Base-by-base conservation (phyloP, 2,329 filamentous ascomycete genomes). In the Penicillium sp. region DNA sequence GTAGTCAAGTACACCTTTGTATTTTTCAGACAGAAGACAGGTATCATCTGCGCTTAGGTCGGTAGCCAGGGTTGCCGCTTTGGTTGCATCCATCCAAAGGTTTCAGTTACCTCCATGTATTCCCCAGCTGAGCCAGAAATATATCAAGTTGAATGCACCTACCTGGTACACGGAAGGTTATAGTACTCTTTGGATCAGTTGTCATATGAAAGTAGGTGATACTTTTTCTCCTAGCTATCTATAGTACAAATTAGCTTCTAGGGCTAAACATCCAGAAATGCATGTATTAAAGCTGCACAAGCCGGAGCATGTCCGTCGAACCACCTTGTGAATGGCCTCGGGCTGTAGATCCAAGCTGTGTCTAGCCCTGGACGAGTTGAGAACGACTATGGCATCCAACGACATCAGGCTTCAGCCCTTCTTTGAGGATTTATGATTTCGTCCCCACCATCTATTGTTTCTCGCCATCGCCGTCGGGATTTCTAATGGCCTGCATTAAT, bases 401-500 rank as follows among this genome's bases (percentile, higher is more conserved):
- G 15, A 28, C 3, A 4, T 15, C 7, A 10, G 25, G 6, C 43
- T 31, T n/a, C 8, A 47, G 25, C 15, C 14, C 7, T 28, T 28
- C 43, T 4, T 5, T 12, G 17, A 17, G 3, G 20, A 31, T 5
- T 20, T 39, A 42, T 15, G 35, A 34, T 1, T 35, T 28, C 34
- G 41, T 28, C 39, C 7, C 5, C 11, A 20, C 42, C 12, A 2
- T 28, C 54, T 58, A 62, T 61, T 63, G 54, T 49, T 56, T 67
- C 55, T 63, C 70, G 59, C 69, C 69, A 52, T 71, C 69, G 11
- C 67, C 81, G 61, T 79, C 77, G 5, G 49, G 55, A 66, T 83
- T 82, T 59, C 82, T 79, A 55, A 96, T 96, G 2, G 91, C 86
- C 74, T 90, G 85, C 92, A 97, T 96, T 58, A 99, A 81, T 74